Evolutionary conservation across 352 stramenopile species (phyloP), one percentile per base, ranked within the genome.

Genomic region (Pilasporangium apinafurcum): DNA sequence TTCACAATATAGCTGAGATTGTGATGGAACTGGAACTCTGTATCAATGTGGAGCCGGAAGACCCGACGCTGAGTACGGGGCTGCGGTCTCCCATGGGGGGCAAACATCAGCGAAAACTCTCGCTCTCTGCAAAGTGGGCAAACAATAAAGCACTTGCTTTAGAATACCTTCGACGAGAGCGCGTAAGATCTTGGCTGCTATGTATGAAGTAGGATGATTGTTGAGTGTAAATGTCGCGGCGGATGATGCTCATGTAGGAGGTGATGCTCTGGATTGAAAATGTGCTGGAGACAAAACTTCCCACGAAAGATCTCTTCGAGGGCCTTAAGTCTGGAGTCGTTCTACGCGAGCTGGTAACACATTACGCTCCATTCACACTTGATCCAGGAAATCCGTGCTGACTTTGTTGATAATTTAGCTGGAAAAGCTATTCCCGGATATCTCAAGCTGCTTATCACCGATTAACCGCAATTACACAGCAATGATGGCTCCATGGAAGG

Each of bases 401-500:
- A n/a, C 39, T n/a, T 42, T 14, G 26, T 17, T 37, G 14, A 32
- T 27, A 10, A 47, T 42, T 24, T 37, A 83, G 62, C 62, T 88
- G 47, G 59, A 62, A 38, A 72, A 65, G 13, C 52, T 89, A 4
- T 86, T 82, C 24, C 79, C 79, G 8, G 57, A 73, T 8, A 46
- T 47, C 12, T 68, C 57, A 25, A 65, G 74, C 30, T 71, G 62
- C 13, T 63, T 67, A 22, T 85, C 70, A n/a, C 77, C 73, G 0
- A 89, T 86, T 57, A 89, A 71, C 28, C 76, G 80, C 17, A 82
- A 67, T 5, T 92, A 90, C 62, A 73, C 61, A 21, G 53, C 53
- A 25, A 62, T 59, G 22, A 84, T 90, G 75, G 80, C 80, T 22
- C 77, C 80, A 25, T 92, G 80, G 80, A 92, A 90, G 44, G 80